Percentiles rank a stretch among this genome's conserved stretches.
Conservation (phyloP, 768 basidiomycete genomes). For the Antrodiella citrinella region DNA sequence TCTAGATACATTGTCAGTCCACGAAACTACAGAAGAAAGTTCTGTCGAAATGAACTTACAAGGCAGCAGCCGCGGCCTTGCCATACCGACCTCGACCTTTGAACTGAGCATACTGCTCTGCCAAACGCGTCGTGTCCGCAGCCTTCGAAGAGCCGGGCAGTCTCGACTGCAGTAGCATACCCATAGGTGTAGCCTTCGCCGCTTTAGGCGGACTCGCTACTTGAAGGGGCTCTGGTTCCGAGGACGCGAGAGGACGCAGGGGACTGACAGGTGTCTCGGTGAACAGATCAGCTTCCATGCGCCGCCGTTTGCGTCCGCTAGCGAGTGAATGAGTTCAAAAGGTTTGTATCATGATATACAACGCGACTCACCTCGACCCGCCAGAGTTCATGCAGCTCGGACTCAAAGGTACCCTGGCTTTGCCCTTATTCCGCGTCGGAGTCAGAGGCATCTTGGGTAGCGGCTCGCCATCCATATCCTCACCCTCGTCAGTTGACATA, state of each 20-base stretch:
- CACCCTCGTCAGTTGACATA: too few species aligned
- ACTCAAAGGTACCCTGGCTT: too few species aligned
- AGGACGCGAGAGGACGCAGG: background rate
- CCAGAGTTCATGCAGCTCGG: too few species aligned
- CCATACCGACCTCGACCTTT: background rate
- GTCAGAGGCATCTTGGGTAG: too few species aligned
- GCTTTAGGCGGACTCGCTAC: background rate
- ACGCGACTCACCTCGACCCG: too few species aligned
- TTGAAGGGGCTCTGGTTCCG: background rate
- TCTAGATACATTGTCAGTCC: background rate
- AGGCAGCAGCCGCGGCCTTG: background rate
- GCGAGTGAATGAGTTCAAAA: too few species aligned
- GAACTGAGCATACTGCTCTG: background rate
- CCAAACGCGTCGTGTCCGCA: background rate
- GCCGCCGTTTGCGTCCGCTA: too few species aligned
- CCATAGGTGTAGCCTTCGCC: background rate
- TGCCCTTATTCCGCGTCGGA: too few species aligned
- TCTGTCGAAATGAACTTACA: background rate
- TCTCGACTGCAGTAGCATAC: too few species aligned
- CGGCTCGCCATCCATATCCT: too few species aligned
- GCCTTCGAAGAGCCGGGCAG: background rate
- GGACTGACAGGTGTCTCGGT: background rate
- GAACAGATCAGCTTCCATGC: background rate
- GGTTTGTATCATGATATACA: too few species aligned
- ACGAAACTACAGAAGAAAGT: background rate